Evolutionary conservation across 345 rosid species (phyloP).

Genomic region (Ricinus communis): DNA sequence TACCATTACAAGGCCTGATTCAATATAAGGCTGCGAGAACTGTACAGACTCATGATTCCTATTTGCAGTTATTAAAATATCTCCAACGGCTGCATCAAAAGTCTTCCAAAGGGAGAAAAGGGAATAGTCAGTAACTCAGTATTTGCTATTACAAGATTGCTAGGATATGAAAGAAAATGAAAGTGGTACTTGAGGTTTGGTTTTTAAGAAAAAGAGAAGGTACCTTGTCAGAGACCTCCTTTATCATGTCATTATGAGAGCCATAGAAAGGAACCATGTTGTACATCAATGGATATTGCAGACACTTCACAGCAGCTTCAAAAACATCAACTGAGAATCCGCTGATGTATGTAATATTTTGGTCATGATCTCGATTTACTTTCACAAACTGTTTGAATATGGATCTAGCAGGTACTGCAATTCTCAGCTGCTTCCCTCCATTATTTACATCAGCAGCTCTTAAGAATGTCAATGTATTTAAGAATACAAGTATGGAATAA

Average conservation of each 20-base stretch:
- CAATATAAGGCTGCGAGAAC: constrained; percentile 9
- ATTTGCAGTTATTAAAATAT: constrained; percentile 10
- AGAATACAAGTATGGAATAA: constrained; percentile 1
- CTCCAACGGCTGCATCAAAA: constrained; percentile 17
- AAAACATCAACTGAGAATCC: constrained; percentile 1
- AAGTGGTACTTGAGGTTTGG: too few species aligned
- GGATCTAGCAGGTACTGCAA: constrained; percentile 5
- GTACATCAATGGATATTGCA: constrained; percentile 4
- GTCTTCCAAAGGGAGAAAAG: not conserved
- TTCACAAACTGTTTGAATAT: not conserved
- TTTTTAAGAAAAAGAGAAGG: not conserved
- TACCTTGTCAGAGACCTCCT: not conserved
- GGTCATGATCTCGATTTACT: not conserved
- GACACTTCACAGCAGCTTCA: not conserved
- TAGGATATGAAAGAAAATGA: too few species aligned
- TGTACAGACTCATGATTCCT: not conserved
- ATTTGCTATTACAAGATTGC: too few species aligned
- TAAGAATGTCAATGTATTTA: not conserved
- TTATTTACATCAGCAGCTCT: not conserved
- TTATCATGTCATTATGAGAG: not conserved
- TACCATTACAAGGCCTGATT: constrained; percentile 11
- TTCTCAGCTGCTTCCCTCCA: not conserved
- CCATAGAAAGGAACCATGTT: constrained; percentile 12
- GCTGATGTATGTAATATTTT: not conserved
- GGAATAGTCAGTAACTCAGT: too few species aligned